phyloP scores from a whole-genome alignment of 2,329 filamentous ascomycete species.

The Cryphonectria naterciae region DNA sequence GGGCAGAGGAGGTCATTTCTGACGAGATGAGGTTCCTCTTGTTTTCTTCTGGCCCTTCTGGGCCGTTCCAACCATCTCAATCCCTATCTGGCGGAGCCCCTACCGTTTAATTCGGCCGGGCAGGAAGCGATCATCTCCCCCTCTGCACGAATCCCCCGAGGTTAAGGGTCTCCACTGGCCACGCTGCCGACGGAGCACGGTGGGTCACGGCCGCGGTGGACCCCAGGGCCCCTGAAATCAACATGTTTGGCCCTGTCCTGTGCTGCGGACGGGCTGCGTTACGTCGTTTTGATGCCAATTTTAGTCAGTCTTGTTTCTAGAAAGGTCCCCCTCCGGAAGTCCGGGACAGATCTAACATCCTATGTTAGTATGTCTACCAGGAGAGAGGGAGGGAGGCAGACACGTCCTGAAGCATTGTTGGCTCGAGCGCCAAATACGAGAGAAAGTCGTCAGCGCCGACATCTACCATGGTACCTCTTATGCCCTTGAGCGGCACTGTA shows the following conservation, averaged over 20 bases:
- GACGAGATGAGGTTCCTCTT: neutral
- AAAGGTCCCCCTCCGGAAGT: neutral
- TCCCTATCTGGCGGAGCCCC: neutral
- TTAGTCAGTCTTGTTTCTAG: neutral
- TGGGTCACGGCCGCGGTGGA: neutral
- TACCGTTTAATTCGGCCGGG: constrained; percentile 1
- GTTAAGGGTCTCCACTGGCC: neutral
- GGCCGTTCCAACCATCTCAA: neutral
- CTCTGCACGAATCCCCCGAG: constrained; percentile 4
- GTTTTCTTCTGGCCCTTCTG: neutral
- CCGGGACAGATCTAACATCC: neutral
- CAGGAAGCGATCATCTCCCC: neutral
- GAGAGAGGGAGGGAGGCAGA: neutral
- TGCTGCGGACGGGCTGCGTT: neutral
- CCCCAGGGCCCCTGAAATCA: constrained; percentile 7
- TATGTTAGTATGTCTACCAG: neutral
- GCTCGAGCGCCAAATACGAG: neutral
- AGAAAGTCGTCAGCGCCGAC: neutral
- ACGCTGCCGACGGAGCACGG: constrained; percentile 5
- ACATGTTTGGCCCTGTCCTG: neutral
- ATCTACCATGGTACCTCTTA: neutral
- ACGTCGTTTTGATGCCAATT: neutral
- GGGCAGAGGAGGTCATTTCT: constrained; percentile 6
- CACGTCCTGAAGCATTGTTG: neutral
- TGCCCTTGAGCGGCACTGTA: neutral